These are phyloP conservation scores for Rugosomyces carneus DNA, from an alignment of 1,284 basidiomycete genomes.

Conservation along the genomic window DNA sequence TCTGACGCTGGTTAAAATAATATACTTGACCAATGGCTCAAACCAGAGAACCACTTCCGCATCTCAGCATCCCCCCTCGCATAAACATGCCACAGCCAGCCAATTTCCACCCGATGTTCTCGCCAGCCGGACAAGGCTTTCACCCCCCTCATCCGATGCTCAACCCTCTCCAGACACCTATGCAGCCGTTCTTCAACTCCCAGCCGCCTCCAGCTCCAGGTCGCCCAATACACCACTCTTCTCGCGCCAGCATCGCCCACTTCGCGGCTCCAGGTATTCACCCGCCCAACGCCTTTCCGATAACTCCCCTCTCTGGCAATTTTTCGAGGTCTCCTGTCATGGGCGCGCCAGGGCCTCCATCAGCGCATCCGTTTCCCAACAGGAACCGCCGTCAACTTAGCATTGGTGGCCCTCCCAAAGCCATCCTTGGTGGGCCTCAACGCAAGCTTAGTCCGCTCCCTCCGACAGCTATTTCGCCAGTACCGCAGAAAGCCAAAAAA, in stretches of 20 bases:
- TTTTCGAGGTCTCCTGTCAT: constrained; percentile 55
- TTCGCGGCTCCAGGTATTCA: constrained; percentile 53
- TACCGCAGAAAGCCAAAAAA: constrained; percentile 53
- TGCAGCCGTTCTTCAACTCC: constrained; percentile 57
- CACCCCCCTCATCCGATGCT: constrained; percentile 47
- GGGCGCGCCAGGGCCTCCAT: constrained; percentile 26
- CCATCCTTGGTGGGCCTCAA: constrained; percentile 68
- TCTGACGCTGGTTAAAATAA: background rate
- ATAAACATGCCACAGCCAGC: constrained; percentile 41
- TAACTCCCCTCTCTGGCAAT: constrained; percentile 54
- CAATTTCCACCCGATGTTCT: constrained; percentile 40
- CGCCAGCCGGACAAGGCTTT: constrained; percentile 57
- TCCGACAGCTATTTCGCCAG: constrained; percentile 16
- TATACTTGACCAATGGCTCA: constrained; percentile 20
- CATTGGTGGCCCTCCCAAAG: constrained; percentile 79
- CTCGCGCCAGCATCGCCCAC: constrained; percentile 52
- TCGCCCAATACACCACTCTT: constrained; percentile 47
- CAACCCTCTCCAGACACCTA: constrained; percentile 57
- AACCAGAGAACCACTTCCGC: constrained; percentile 32
- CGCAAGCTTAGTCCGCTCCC: constrained; percentile 68
- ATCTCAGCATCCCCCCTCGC: constrained; percentile 41
- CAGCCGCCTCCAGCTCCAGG: constrained; percentile 44
- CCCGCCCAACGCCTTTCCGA: constrained; percentile 48
- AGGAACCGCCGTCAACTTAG: constrained; percentile 57
- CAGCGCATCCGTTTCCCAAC: constrained; percentile 44